These are phyloP conservation scores for Phytophthora litchii DNA, from an alignment of 352 stramenopile species.

Conservation along the genomic window DNA sequence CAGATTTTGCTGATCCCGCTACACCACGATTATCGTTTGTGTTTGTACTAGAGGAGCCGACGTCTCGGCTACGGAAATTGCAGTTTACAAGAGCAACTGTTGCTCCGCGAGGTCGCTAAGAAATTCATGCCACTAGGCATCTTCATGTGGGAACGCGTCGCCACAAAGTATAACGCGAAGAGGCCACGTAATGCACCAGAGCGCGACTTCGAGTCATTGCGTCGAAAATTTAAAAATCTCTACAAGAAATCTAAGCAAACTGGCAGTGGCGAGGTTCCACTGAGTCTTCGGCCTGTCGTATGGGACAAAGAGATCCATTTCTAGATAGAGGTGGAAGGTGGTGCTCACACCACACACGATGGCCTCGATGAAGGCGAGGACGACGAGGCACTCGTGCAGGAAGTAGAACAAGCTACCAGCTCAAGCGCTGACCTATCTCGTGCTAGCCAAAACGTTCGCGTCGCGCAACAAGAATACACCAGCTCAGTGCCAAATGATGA, in stretches of 20 bases:
- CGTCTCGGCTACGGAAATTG: conserved; percentile 4
- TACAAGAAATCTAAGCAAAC: neutral
- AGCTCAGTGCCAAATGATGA: no score
- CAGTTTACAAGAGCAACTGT: neutral
- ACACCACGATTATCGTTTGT: no score
- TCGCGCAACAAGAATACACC: no score
- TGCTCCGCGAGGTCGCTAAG: neutral
- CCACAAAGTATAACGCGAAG: neutral
- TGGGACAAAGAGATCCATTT: neutral
- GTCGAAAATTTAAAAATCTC: conserved; percentile 4
- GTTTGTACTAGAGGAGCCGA: no score
- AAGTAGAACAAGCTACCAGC: no score
- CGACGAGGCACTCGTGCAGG: neutral
- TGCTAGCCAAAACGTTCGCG: no score
- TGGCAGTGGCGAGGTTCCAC: neutral
- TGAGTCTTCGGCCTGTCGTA: neutral
- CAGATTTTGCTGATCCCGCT: no score
- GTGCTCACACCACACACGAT: conserved; percentile 1
- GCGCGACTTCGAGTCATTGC: conserved; percentile 1
- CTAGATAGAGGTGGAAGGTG: neutral
- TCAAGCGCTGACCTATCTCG: no score
- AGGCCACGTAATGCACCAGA: neutral
- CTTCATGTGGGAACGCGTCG: conserved; percentile 6
- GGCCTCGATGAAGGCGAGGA: neutral
- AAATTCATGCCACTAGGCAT: neutral